Base-by-base conservation (phyloP, 768 basidiomycete genomes). In the Trametes cubensis region DNA sequence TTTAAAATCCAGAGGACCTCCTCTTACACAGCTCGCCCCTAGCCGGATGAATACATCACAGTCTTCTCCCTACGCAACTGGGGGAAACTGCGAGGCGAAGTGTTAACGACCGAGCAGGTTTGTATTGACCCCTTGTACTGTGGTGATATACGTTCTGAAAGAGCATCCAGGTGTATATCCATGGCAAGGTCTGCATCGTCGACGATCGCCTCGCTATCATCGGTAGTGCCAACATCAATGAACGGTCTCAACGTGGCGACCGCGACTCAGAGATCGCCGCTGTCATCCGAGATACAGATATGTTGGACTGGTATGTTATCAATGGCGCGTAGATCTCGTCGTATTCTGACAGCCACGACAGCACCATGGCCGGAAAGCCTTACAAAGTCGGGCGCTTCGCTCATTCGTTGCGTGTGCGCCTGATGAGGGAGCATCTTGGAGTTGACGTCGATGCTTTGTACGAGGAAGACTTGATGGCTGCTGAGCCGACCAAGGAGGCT, bases 301-400 rank as follows among this genome's bases (percentile, higher is more conserved):
- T 99, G 91, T 90, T 98, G 54, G 88, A 96, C 61, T 84, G 93
- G 92, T 90, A 64, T 53, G 83, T 76, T 11, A 41, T 23, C 42
- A 6, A n/a, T 47, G 48, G 18, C 25, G 18, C 14, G 15, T 26
- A 38, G n/a, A 60, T 52, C 40, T 3, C 1, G 38, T 25, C 11
- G 20, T 17, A 23, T 5, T 7, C 50, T 62, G 21, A 60, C 55
- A 41, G 40, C 10, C 42, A 8, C 39, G 10, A 4, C 23, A 95
- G 95, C 56, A 88, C 83, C 0, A 98, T 99, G 96, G 96, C 88
- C 10, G 96, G 97, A 18, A 85, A 85, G 67, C 92, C 95, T 0
- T 98, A 90, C 81, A 86, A 93, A 82, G 96, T 98, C 61, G 97
- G 97, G 20, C 89, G 96, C 25, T 99, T 97, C 74, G 95, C 96